These are phyloP conservation scores for Hyparrhenia diplandra DNA, from an alignment of 176 grass and related monocot species.

Conservation along the genomic window DNA sequence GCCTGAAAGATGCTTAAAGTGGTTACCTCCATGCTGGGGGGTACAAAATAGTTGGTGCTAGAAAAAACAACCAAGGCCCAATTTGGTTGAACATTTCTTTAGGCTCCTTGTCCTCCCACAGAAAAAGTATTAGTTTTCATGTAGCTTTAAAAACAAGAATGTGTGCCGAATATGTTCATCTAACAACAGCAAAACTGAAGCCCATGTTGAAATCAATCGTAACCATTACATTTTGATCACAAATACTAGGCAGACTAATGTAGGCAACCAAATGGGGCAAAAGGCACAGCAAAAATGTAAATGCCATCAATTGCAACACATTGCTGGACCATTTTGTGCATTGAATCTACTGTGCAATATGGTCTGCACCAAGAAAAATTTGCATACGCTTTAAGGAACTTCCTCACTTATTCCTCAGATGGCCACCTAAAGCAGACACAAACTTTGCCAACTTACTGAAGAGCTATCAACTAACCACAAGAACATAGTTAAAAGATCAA, in stretches of 20 bases:
- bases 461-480: not conserved
- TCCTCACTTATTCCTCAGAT: not conserved
- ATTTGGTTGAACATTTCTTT: not conserved
- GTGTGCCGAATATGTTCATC: not conserved
- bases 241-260: not conserved
- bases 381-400: not conserved
- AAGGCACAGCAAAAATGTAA: not conserved
- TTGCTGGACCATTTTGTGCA: not conserved
- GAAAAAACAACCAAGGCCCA: not conserved
- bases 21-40: not conserved
- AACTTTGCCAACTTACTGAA: not conserved
- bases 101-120: not conserved
- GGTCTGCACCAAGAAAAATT: not conserved
- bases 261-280: not conserved
- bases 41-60: not conserved
- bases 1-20: conserved; percentile 52
- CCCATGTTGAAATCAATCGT: not conserved
- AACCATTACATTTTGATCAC: not conserved
- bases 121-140: not conserved
- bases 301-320: not conserved
- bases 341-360: not conserved
- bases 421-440: not conserved
- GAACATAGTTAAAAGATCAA: too few relatives aligned
- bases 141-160: not conserved
- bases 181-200: not conserved